phyloP scores from a whole-genome alignment of 306 rosid genomes.

The Castanea mollissima region DNA sequence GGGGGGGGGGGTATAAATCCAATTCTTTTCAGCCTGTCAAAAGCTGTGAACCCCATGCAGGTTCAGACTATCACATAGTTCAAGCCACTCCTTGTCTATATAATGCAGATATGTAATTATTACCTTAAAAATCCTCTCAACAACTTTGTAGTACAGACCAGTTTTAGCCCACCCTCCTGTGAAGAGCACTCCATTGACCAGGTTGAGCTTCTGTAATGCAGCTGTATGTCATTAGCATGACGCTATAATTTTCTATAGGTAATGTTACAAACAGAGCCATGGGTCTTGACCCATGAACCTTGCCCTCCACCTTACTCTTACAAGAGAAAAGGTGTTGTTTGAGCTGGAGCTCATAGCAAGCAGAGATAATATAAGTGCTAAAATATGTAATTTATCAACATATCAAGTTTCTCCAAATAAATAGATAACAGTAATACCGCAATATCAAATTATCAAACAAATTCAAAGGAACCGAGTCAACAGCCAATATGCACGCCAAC shows the following conservation, averaged over 20 bases:
- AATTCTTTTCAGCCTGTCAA: neutral
- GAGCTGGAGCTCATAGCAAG: no score
- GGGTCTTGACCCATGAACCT: neutral
- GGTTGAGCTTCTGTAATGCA: constrained; percentile 71
- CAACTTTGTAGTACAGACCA: constrained; percentile 62
- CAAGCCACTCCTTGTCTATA: neutral
- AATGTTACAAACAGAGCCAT: no score
- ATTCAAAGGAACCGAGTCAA: no score
- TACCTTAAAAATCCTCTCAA: constrained; percentile 65
- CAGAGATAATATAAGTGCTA: neutral
- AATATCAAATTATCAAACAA: no score
- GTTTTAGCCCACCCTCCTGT: constrained; percentile 85
- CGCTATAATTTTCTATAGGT: neutral
- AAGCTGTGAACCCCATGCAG: neutral
- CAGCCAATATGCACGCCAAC: no score
- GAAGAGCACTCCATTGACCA: constrained; percentile 89
- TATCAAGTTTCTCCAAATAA: neutral
- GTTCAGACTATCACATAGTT: neutral
- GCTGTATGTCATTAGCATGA: neutral
- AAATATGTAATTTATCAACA: neutral
- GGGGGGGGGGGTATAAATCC: neutral
- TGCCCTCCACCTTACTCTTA: no score
- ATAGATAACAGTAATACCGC: neutral
- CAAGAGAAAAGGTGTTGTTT: no score
- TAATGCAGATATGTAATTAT: neutral